Evolutionary conservation across 106 monocot genomes (phyloP).

Genomic region (Gastrodia elata): DNA sequence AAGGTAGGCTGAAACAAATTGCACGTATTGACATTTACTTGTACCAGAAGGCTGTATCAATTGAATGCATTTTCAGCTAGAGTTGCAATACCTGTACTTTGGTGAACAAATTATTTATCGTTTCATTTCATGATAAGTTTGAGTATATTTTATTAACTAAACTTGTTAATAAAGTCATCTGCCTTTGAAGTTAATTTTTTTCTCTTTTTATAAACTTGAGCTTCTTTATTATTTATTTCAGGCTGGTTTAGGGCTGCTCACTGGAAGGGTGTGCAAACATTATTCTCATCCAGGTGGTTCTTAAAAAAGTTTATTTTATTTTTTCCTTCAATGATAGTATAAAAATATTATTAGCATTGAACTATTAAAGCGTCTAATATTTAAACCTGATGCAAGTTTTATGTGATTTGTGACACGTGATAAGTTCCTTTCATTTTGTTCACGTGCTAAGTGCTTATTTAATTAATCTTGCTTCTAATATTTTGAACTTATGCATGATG

Average conservation of each 20-base stretch:
- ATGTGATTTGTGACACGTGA: neutral
- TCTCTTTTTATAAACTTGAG: neutral
- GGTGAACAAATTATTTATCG: too few species aligned
- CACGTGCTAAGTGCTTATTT: neutral
- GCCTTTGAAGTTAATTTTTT: neutral
- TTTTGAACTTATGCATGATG: neutral
- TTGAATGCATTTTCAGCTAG: too few species aligned
- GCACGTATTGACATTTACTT: too few species aligned
- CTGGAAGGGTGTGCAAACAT: conserved; percentile 84
- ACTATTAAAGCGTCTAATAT: neutral
- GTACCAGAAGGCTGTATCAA: too few species aligned
- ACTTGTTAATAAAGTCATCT: neutral
- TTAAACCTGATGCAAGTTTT: neutral
- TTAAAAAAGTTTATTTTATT: neutral
- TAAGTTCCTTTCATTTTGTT: neutral
- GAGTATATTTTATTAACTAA: neutral
- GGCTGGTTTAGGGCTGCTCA: conserved; percentile 90
- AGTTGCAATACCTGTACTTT: too few species aligned
- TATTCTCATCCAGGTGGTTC: conserved; percentile 70
- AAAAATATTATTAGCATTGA: neutral
- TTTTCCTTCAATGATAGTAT: neutral
- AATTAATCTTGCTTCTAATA: neutral
- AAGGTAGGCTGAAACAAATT: too few species aligned
- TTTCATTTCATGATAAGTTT: neutral
- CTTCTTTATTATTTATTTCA: conserved; percentile 14